Base-by-base conservation (phyloP, 352 stramenopile species). In the Halophytophthora polymorphica region DNA sequence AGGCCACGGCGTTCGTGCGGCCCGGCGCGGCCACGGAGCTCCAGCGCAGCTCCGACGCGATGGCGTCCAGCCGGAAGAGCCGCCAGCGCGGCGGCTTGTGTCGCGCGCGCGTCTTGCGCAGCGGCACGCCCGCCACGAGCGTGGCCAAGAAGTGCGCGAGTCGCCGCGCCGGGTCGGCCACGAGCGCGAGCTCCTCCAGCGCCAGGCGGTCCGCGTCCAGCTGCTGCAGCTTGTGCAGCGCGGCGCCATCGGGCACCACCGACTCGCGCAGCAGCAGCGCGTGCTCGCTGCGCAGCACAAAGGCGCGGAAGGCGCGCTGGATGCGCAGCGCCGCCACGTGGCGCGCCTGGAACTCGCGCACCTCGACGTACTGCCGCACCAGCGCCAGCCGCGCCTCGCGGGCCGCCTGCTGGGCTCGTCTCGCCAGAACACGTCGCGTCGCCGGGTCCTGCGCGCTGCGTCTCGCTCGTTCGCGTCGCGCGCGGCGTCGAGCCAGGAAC, bases 71-170 rank as follows among this genome's bases (percentile, higher is more conserved):
- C 8, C 49, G 59, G 45, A 90, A 87, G 11, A 87, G 69, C 25
- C 77, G 60, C 71, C 74, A 85, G 17, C 69, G 65, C 3, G 75
- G 75, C 7, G 42, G 19, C 56, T 87, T 87, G 39, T 71, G 56
- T 2, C 78, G 62, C 15, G 73, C 76, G 0, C 75, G 50, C 17
- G 84, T 50, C 54, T 86, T 87, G 23, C 77, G 66, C 37, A 90
- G 72, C 15, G 78, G 69, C 2, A 90, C 67, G 21, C 75, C 78
- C 19, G 77, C 80, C 22, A 76, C 61, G 64, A 90, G 73, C 14
- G 73, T 85, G 41, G 74, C 64, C 14, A 89, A 58, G 37, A 89
- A 84, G 41, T 87, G 73, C 8, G 74, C 75, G 28, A 86, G 61
- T 1, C 69, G 69, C 25, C 71, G 55, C 18, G 57, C 61, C 15